Base-by-base conservation (phyloP, 1,284 basidiomycete species). In the Cerioporus squamosus region DNA sequence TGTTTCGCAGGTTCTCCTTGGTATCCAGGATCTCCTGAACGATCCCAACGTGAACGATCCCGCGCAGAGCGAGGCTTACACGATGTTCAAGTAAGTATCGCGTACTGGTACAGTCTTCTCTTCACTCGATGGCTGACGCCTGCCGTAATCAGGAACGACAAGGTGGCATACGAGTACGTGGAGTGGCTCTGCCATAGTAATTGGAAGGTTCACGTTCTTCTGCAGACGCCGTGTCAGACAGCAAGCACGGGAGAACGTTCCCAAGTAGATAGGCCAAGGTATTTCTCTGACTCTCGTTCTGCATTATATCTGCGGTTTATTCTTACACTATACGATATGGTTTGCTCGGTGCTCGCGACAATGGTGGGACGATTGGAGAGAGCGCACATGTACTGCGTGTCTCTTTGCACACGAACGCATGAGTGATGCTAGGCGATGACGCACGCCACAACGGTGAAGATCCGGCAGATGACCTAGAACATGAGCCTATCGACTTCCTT, bases 11-110 rank as follows among this genome's bases (percentile, higher is more conserved):
- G 96, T 99, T 66, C 79, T 98, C 24, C 81, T 98, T 17, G 97
- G 97, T 60, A 94, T 98, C 59, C 96, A 98, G 74, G 95, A 97
- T 69, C 79, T 98, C 7, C 79, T 98, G 53, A 91, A 96, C 70
- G 93, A 98, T 68, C 95, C 96, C 7, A 98, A 98, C 70, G 91
- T 95, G 44, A 88, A 88, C 60, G 96, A 98, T 75, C 96, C 96
- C 1, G 96, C 96, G 0, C 96, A 98, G 75, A 94, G 95, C 60
- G 96, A 98, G 65, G 96, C 97, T 5, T 98, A 97, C 75, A 94
- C 94, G 44, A 93, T 97, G 88, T 98, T 95, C 83, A 97, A 97
- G 94, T 96, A 69, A 70, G 92, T 77, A 6, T 45, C 23, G 22
- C 31, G 20, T 20, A 53, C 23, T 49, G 22, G 47, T 23, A 53